phyloP scores from a whole-genome alignment of 768 basidiomycete species.

The Baorangia bicolor region DNA sequence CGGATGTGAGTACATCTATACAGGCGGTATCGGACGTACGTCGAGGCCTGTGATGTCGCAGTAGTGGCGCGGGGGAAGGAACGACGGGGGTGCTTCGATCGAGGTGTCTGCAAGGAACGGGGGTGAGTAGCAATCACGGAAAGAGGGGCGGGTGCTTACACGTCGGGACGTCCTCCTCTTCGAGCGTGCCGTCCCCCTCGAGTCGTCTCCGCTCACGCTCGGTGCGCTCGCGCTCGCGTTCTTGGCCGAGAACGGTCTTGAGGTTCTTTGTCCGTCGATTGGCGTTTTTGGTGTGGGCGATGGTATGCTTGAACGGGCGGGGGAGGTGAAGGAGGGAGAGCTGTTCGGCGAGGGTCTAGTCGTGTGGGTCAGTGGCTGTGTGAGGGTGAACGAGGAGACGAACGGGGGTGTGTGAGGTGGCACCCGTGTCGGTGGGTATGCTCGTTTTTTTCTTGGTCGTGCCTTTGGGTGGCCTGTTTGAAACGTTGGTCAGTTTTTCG shows the following conservation, averaged over 20 bases:
- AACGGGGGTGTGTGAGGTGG: conserved; percentile 22
- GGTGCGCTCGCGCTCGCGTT: conserved; percentile 71
- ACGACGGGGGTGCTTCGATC: conserved; percentile 82
- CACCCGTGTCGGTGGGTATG: background rate
- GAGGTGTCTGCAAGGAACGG: conserved; percentile 54
- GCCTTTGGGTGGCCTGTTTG: conserved; percentile 32
- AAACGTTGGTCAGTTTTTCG: too few relatives aligned
- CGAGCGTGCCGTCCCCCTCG: conserved; percentile 35
- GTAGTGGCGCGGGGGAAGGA: conserved; percentile 72
- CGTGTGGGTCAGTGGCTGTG: background rate
- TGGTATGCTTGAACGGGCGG: conserved; percentile 80
- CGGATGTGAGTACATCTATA: too few relatives aligned
- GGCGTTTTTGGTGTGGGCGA: conserved; percentile 62
- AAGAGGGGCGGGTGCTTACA: conserved; percentile 44
- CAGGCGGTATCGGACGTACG: too few relatives aligned
- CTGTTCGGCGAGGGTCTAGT: conserved; percentile 69
- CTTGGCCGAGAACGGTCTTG: conserved; percentile 75
- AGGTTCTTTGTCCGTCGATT: conserved; percentile 77
- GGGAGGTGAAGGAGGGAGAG: conserved; percentile 69
- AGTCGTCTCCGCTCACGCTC: conserved; percentile 59
- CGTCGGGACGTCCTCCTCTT: conserved; percentile 66
- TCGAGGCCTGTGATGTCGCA: conserved; percentile 89
- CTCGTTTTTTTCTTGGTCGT: conserved; percentile 18
- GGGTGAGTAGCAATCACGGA: too few relatives aligned
- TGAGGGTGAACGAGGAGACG: too few relatives aligned